A percentile compares a stretch with the other conserved stretches of the same genome.
Conservation (phyloP, 2,329 filamentous ascomycete genomes). For the Cyphellophora europaea region DNA sequence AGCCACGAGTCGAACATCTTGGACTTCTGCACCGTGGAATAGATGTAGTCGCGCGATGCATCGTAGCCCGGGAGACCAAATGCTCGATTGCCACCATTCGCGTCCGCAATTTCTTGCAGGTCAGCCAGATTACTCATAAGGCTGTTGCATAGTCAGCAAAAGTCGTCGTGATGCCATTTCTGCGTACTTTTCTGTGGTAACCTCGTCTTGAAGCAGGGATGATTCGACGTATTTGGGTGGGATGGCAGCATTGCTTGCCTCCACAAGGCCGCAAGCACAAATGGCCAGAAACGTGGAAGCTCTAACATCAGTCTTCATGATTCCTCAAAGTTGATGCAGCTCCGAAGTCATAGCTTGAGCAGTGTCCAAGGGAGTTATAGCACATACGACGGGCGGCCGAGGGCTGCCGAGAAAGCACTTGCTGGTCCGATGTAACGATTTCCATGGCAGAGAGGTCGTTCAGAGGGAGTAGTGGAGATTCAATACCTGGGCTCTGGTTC, state of each 20-base stretch:
- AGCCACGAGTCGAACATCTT: conserved; percentile 21
- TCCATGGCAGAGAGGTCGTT: not conserved
- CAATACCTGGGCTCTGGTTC: not conserved
- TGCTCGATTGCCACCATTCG: conserved; percentile 20
- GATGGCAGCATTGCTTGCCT: not conserved
- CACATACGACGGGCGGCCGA: no score
- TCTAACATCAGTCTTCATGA: not conserved
- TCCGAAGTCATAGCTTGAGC: not conserved
- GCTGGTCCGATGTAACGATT: not conserved
- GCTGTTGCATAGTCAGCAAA: not conserved
- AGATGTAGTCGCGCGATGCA: conserved; percentile 55
- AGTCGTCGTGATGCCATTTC: not conserved
- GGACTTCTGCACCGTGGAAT: conserved; percentile 37
- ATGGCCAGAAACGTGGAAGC: not conserved
- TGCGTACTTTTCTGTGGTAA: not conserved
- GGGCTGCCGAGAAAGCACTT: no score
- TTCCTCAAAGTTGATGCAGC: not conserved
- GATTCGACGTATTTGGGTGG: not conserved
- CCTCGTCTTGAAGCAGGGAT: not conserved
- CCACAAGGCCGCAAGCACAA: not conserved
- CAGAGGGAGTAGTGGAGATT: not conserved
- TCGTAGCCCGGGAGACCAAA: conserved; percentile 40
- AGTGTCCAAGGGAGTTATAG: not conserved
- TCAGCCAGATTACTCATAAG: not conserved
- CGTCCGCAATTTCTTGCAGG: not conserved